Percentiles rank a stretch among this genome's conserved stretches.
phyloP scores from a whole-genome alignment of 2,329 filamentous ascomycete species.

The Talaromyces rugulosus region DNA sequence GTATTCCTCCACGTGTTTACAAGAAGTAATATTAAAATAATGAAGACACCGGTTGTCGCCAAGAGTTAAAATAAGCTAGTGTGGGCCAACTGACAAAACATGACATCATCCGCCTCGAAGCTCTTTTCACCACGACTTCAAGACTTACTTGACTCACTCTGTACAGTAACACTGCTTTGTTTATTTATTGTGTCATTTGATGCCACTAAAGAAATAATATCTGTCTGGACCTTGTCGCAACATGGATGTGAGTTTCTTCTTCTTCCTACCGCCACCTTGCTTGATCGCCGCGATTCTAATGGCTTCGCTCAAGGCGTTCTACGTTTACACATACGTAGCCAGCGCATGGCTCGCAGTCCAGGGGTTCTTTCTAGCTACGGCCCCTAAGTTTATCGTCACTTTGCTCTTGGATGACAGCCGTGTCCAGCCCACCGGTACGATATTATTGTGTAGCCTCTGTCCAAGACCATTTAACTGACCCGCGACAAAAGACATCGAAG shows the following conservation, averaged over 20 bases:
- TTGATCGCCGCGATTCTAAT: background rate
- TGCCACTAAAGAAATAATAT: background rate
- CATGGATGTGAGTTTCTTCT: background rate
- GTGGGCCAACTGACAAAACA: slow-evolving; percentile 11
- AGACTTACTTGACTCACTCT: background rate
- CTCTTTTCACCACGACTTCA: background rate
- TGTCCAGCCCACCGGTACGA: slow-evolving; percentile 48
- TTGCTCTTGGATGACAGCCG: slow-evolving; percentile 56
- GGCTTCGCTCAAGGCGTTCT: slow-evolving; percentile 33
- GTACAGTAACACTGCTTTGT: background rate
- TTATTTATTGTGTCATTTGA: background rate
- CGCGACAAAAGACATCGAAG: slow-evolving; percentile 53
- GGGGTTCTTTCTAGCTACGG: slow-evolving; percentile 52
- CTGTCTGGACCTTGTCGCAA: background rate
- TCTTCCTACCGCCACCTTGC: background rate
- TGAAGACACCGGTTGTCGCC: background rate
- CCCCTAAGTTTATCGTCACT: slow-evolving; percentile 58
- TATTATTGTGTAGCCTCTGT: background rate
- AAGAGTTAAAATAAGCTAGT: background rate
- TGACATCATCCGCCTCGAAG: slow-evolving; percentile 9
- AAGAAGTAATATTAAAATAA: background rate
- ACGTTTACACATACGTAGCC: slow-evolving; percentile 42
- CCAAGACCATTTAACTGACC: background rate
- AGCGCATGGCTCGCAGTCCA: slow-evolving; percentile 42
- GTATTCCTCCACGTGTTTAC: background rate